Evolutionary conservation across 441 rosid species (phyloP).

Genomic region (Populus trichocarpa): DNA sequence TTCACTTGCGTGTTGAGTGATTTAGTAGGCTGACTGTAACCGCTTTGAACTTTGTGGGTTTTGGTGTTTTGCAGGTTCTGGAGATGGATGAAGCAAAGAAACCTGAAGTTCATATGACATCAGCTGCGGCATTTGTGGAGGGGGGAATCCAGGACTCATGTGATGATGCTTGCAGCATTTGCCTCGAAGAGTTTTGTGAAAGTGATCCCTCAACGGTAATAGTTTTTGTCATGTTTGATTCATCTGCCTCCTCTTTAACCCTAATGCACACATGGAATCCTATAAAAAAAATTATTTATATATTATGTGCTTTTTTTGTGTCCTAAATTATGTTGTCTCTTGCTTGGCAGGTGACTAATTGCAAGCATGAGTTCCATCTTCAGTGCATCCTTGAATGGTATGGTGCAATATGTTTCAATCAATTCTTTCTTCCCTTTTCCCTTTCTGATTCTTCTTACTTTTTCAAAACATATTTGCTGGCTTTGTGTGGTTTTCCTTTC

Average conservation of each 20-base stretch:
- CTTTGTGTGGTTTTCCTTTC: background rate
- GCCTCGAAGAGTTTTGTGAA: slow-evolving; percentile 76
- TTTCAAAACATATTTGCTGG: background rate
- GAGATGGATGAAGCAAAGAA: slow-evolving; percentile 51
- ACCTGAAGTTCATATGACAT: slow-evolving; percentile 57
- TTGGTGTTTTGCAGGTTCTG: slow-evolving; percentile 24
- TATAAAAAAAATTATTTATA: background rate
- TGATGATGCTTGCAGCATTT: slow-evolving; percentile 94
- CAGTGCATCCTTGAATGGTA: slow-evolving; percentile 97
- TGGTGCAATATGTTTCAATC: background rate
- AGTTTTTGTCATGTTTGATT: background rate
- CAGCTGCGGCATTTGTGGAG: slow-evolving; percentile 91
- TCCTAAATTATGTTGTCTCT: background rate
- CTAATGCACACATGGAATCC: background rate
- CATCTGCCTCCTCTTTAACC: background rate
- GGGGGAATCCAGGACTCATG: slow-evolving; percentile 93
- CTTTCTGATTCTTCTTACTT: background rate
- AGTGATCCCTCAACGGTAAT: slow-evolving; percentile 26
- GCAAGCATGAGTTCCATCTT: slow-evolving; percentile 95
- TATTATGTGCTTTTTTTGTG: background rate
- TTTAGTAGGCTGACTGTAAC: background rate
- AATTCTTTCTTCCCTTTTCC: background rate
- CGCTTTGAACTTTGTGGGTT: background rate
- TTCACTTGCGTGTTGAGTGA: background rate
- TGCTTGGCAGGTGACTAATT: slow-evolving; percentile 61